phyloP scores from a whole-genome alignment of 345 rosid genomes.

The Nephelium lappaceum region DNA sequence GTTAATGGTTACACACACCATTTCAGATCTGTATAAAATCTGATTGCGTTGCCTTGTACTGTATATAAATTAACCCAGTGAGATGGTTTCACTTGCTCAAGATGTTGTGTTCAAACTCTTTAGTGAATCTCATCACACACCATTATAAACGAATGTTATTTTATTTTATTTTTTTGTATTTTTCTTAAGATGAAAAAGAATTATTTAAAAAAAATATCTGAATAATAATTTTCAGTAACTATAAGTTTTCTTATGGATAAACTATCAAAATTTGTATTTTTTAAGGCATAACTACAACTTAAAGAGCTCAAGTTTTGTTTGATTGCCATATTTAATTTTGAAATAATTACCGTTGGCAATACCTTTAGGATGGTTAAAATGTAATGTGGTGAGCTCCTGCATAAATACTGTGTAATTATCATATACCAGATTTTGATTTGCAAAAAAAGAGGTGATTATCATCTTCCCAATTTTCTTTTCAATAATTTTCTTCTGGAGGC shows the following conservation, averaged over 20 bases:
- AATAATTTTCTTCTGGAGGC: no score
- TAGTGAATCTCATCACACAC: background rate
- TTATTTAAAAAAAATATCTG: no score
- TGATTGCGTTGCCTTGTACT: background rate
- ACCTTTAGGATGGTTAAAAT: background rate
- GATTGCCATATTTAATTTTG: no score
- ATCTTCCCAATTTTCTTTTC: no score
- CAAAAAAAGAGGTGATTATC: background rate
- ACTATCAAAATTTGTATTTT: no score
- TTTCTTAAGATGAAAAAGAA: background rate
- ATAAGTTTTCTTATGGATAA: no score
- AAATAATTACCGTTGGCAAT: background rate
- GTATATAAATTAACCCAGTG: background rate
- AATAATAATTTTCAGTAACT: no score
- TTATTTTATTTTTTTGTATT: background rate
- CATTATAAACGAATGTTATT: no score
- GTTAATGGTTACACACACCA: background rate
- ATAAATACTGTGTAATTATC: background rate
- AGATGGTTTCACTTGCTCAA: slow-evolving; percentile 1
- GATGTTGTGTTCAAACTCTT: background rate
- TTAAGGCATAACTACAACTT: no score
- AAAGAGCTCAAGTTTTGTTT: background rate
- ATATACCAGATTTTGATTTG: background rate
- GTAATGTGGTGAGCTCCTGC: background rate
- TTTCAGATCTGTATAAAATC: background rate